Evolutionary conservation across 179 eudicot species (phyloP).

Genomic region (Spinacia oleracea): DNA sequence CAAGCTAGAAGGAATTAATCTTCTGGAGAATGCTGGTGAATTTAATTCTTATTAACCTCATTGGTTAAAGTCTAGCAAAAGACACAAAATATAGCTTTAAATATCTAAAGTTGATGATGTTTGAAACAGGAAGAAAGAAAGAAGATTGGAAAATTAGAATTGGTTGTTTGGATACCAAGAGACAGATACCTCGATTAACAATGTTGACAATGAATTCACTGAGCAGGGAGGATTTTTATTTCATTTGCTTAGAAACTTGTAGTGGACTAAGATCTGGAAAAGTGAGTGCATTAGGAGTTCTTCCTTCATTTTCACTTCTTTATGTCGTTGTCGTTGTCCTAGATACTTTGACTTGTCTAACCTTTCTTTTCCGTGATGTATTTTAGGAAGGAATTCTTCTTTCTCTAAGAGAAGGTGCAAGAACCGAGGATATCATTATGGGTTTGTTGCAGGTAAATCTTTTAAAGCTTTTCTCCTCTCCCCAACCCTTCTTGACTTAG

Average conservation of each 20-base stretch:
- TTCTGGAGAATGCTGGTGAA: constrained; percentile 56
- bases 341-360: not conserved
- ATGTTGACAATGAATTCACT: constrained; percentile 61
- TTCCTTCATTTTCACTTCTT: not conserved
- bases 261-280: constrained; percentile 35
- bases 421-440: constrained; percentile 54
- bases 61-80: not conserved
- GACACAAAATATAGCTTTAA: not conserved
- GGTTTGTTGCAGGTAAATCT: constrained; percentile 77
- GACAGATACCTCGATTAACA: constrained; percentile 51
- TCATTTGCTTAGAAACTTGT: constrained; percentile 73
- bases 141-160: constrained; percentile 67
- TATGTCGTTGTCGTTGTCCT: constrained; percentile 10
- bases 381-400: constrained; percentile 61
- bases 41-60: not conserved
- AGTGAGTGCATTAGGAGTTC: constrained; percentile 36
- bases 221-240: constrained; percentile 65
- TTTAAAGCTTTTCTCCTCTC: not conserved
- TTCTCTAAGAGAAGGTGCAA: constrained; percentile 81
- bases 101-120: not conserved
- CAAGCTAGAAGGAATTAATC: constrained; percentile 67
- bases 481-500: not conserved
- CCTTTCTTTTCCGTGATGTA: not conserved
- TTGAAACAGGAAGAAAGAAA: constrained; percentile 52
- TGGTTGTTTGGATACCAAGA: constrained; percentile 64